A percentile compares a stretch with the other conserved stretches of the same genome.
Evolutionary conservation across 1,139 yeast genomes (phyloP).

Genomic region (Yamadazyma taylorii): DNA sequence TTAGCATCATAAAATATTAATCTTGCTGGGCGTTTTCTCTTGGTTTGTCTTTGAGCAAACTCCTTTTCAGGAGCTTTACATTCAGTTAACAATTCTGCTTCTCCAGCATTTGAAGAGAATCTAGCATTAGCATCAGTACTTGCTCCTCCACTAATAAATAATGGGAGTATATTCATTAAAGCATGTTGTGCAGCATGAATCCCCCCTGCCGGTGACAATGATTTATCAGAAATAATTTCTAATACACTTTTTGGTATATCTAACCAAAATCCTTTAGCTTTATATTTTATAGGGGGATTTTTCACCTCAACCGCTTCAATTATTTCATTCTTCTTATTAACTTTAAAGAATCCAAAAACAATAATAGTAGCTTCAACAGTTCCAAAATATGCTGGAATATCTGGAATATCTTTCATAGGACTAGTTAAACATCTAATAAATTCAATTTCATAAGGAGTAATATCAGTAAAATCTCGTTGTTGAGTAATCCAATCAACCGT

Average conservation of each 20-base stretch:
- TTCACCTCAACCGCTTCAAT: constrained; percentile 91
- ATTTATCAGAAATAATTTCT: constrained; percentile 54
- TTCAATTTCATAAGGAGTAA: constrained; percentile 81
- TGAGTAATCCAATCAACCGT: constrained; percentile 91
- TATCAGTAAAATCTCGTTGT: constrained; percentile 89
- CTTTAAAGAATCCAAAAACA: constrained; percentile 91
- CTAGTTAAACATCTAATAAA: constrained; percentile 52
- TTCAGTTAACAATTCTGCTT: constrained; percentile 80
- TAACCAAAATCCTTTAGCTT: constrained; percentile 87
- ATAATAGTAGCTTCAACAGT: constrained; percentile 65
- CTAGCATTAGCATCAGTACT: constrained; percentile 45
- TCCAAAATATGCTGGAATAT: constrained; percentile 76
- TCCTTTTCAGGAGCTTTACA: constrained; percentile 98
- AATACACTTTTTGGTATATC: constrained; percentile 71
- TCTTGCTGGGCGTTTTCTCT: constrained; percentile 80
- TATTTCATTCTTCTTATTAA: constrained; percentile 72
- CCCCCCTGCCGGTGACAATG: constrained; percentile 77
- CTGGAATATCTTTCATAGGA: constrained; percentile 26
- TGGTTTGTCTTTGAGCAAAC: constrained; percentile 69
- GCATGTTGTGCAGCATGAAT: constrained; percentile 98
- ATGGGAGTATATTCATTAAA: constrained; percentile 71
- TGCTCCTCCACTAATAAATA: constrained; percentile 45
- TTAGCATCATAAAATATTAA: constrained; percentile 79
- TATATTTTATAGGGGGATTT: constrained; percentile 73
- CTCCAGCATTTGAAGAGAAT: constrained; percentile 46